Percentiles rank a stretch among this genome's conserved stretches.
Conservation (phyloP, 2,329 filamentous ascomycete genomes). For the Cytospora piceicola region DNA sequence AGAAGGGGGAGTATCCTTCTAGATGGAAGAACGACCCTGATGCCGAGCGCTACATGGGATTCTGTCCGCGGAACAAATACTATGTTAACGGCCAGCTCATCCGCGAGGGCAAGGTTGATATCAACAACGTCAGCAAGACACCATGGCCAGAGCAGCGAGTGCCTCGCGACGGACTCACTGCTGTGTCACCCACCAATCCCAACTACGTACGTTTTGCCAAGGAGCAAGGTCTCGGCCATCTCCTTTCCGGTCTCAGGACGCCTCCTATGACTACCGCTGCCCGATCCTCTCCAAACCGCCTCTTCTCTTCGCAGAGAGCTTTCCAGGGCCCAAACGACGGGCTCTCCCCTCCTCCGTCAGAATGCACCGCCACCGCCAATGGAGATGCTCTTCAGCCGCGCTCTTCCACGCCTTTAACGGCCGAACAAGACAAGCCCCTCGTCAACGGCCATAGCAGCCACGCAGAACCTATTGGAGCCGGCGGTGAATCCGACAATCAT, state of each 20-base stretch:
- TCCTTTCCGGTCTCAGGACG: conserved; percentile 52
- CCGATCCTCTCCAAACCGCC: conserved; percentile 49
- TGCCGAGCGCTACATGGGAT: conserved; percentile 53
- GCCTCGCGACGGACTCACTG: conserved; percentile 57
- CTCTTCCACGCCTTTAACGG: conserved; percentile 26
- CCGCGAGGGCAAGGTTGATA: conserved; percentile 54
- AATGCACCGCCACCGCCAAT: conserved; percentile 31
- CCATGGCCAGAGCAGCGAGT: conserved; percentile 60
- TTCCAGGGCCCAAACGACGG: conserved; percentile 38
- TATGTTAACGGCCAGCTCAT: conserved; percentile 61
- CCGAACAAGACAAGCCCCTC: conserved; percentile 26
- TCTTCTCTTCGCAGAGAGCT: conserved; percentile 34
- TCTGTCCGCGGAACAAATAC: conserved; percentile 61
- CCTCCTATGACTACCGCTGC: conserved; percentile 52
- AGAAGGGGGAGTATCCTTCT: conserved; percentile 46
- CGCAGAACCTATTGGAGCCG: conserved; percentile 5
- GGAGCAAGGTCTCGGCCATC: conserved; percentile 61
- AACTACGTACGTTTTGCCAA: conserved; percentile 59
- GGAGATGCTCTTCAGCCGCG: conserved; percentile 30
- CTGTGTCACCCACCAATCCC: conserved; percentile 59
- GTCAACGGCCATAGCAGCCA: conserved; percentile 25
- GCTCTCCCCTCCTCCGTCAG: conserved; percentile 31
- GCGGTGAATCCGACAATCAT: conserved; percentile 7
- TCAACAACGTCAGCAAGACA: conserved; percentile 53
- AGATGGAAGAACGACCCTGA: conserved; percentile 66